phyloP scores from a whole-genome alignment of 495 filamentous ascomycete species.

The Neurospora pannonica region DNA sequence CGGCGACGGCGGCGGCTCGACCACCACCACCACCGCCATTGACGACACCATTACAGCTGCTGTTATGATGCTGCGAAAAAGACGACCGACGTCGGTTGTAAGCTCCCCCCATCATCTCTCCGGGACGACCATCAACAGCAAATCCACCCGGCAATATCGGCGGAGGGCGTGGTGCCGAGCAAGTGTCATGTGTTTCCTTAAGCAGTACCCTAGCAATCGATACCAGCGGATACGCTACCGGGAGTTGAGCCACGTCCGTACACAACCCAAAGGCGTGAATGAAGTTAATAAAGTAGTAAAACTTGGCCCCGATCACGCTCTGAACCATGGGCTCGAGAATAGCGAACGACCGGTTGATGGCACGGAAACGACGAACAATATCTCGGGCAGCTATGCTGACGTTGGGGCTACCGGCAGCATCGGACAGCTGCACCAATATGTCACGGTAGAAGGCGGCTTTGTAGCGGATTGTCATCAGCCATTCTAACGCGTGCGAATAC shows the following conservation, averaged over 20 bases:
- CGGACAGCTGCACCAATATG: background rate
- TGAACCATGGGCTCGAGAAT: conserved; percentile 10
- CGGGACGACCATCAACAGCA: background rate
- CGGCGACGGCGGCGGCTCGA: background rate
- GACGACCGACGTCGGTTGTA: background rate
- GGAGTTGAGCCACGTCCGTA: background rate
- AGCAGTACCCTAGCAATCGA: conserved; percentile 4
- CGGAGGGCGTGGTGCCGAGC: background rate
- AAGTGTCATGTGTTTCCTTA: background rate
- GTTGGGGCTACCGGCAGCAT: background rate
- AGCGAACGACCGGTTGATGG: conserved; percentile 12
- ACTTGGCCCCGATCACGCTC: conserved; percentile 6
- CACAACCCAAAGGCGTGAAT: conserved; percentile 3
- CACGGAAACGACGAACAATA: background rate
- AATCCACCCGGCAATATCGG: background rate
- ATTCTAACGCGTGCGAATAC: conserved; percentile 9
- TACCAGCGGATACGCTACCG: conserved; percentile 1
- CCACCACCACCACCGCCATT: background rate
- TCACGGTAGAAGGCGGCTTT: conserved; percentile 10
- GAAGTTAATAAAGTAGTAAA: conserved; percentile 14
- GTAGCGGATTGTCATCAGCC: conserved; percentile 14
- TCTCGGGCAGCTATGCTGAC: background rate
- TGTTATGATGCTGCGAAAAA: no score
- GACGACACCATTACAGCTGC: background rate
- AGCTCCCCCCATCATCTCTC: background rate